A percentile compares a stretch with the other conserved stretches of the same genome.
Conservation (phyloP, 768 basidiomycete genomes). For the Tylopilus plumbeoviolaceoides region DNA sequence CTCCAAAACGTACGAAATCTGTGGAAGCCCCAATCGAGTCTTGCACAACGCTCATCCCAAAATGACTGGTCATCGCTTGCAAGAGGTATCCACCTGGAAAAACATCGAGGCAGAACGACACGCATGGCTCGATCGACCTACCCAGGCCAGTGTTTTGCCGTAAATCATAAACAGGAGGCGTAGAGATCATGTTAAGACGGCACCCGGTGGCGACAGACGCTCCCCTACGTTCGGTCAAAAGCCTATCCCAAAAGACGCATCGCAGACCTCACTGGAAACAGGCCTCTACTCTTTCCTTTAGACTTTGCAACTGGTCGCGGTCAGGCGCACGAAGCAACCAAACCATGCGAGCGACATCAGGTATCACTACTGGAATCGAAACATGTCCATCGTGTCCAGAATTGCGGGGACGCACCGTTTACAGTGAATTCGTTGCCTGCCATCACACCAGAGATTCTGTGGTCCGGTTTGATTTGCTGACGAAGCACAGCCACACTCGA, state of each 20-base stretch:
- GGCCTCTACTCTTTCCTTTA: slow-evolving; percentile 56
- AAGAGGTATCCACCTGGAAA: slow-evolving; percentile 50
- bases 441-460: too few species aligned
- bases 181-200: slow-evolving; percentile 40
- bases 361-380: slow-evolving; percentile 55
- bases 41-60: slow-evolving; percentile 36
- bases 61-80: slow-evolving; percentile 41
- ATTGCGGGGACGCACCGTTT: too few species aligned
- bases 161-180: slow-evolving; percentile 48
- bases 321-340: slow-evolving; percentile 73
- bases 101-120: slow-evolving; percentile 2
- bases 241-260: not conserved
- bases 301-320: slow-evolving; percentile 46
- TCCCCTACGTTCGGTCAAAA: slow-evolving; percentile 41
- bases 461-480: too few species aligned
- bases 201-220: slow-evolving; percentile 63
- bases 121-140: slow-evolving; percentile 24
- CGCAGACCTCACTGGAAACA: slow-evolving; percentile 64
- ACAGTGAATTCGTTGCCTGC: too few species aligned
- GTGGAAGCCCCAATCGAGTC: slow-evolving; percentile 57
- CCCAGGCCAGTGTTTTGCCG: slow-evolving; percentile 56
- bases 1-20: slow-evolving; percentile 59
- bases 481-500: too few species aligned
- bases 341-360: slow-evolving; percentile 72
- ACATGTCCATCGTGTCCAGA: not conserved